Conservation (phyloP, 371 early-diverging fungal species). For the Racocetra persica region DNA sequence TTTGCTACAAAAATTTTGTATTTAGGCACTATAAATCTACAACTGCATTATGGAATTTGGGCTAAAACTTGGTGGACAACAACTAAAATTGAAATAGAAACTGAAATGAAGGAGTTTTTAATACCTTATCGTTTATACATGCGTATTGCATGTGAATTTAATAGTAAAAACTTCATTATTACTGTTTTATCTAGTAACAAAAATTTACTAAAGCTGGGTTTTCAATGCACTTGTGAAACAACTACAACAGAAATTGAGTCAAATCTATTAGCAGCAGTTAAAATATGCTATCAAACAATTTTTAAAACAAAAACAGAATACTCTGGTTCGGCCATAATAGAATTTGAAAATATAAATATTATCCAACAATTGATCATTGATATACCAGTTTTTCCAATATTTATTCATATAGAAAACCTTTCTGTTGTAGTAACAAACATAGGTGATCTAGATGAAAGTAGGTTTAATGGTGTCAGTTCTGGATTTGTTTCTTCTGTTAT, state of each 20-base stretch:
- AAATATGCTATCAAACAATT: not conserved
- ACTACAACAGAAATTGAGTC: not conserved
- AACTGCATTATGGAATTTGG: too few relatives aligned
- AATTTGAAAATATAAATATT: not conserved
- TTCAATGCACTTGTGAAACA: not conserved
- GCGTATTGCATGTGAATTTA: not conserved
- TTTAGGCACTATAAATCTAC: not conserved
- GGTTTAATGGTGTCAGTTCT: not conserved
- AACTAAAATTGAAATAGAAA: not conserved
- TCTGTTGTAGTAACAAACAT: not conserved
- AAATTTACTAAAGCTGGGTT: not conserved
- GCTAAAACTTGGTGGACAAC: not conserved
- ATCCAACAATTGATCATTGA: not conserved
- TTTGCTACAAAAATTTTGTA: too few relatives aligned
- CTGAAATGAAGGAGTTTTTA: too few relatives aligned
- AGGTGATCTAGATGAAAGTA: not conserved
- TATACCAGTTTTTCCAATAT: not conserved
- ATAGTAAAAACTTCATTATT: not conserved
- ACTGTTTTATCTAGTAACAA: not conserved
- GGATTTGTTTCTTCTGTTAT: not conserved
- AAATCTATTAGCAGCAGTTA: not conserved
- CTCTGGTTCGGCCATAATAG: not conserved
- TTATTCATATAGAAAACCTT: not conserved
- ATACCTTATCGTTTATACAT: too few relatives aligned
- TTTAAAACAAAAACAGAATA: conserved; percentile 18